These are phyloP conservation scores for Chaetomiaceae sp. DNA, from an alignment of 2,329 filamentous ascomycete genomes.

Conservation along the genomic window DNA sequence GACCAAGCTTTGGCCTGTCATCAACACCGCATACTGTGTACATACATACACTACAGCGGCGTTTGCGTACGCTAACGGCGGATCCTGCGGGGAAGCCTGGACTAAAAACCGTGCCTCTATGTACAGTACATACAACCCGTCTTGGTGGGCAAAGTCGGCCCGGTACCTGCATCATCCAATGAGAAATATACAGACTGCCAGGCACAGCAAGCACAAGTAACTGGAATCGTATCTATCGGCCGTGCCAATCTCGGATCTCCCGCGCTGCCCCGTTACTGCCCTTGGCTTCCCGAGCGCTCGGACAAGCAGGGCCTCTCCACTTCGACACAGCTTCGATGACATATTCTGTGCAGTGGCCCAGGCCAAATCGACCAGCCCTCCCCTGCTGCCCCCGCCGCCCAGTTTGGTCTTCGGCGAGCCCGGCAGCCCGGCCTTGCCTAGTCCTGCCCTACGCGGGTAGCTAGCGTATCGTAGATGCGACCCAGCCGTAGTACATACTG, in stretches of 20 bases:
- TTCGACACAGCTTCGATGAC: conserved; percentile 37
- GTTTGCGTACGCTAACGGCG: background rate
- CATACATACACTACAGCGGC: too few species aligned
- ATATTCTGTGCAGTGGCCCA: conserved; percentile 39
- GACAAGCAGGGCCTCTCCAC: conserved; percentile 26
- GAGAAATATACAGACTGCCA: background rate
- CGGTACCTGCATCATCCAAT: conserved; percentile 8
- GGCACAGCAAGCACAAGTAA: too few species aligned
- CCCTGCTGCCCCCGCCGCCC: conserved; percentile 7
- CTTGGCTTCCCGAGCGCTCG: conserved; percentile 18
- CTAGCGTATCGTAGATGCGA: background rate
- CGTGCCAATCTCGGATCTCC: conserved; percentile 9
- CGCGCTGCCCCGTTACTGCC: background rate
- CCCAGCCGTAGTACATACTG: too few species aligned
- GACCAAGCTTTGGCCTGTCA: conserved; percentile 14
- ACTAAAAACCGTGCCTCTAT: background rate
- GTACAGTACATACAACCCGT: too few species aligned
- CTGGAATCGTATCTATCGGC: background rate
- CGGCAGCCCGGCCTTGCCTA: conserved; percentile 15
- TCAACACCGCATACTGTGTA: background rate
- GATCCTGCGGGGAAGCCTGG: too few species aligned
- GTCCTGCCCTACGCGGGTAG: background rate
- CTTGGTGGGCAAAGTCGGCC: conserved; percentile 1
- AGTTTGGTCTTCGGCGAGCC: conserved; percentile 27
- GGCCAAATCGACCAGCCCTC: background rate